Evolutionary conservation across 768 basidiomycete species (phyloP).

Genomic region (Multifurca ochricompacta): DNA sequence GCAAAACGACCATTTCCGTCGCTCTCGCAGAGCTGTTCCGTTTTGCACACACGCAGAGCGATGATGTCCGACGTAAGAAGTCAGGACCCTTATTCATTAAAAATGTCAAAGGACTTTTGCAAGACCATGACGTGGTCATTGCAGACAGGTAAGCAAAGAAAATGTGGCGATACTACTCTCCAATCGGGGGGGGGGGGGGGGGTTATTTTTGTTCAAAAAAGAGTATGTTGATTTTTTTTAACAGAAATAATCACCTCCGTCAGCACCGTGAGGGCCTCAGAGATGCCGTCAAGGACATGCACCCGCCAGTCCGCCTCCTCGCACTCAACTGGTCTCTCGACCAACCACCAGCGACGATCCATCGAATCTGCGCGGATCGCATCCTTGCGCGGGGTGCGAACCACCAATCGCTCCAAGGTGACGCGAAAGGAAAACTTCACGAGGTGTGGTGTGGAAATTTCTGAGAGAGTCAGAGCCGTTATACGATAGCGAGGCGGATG

Average conservation of each 20-base stretch:
- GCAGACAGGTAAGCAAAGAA: slow-evolving; percentile 69
- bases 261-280: slow-evolving; percentile 41
- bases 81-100: slow-evolving; percentile 59
- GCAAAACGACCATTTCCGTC: slow-evolving; percentile 81
- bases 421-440: slow-evolving; percentile 44
- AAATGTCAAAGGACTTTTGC: slow-evolving; percentile 58
- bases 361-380: slow-evolving; percentile 72
- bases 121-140: slow-evolving; percentile 67
- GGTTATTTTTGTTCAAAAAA: too few species aligned
- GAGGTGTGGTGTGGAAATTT: slow-evolving; percentile 82
- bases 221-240: too few species aligned
- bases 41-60: slow-evolving; percentile 90
- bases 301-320: slow-evolving; percentile 61
- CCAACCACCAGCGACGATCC: slow-evolving; percentile 49
- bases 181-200: too few species aligned
- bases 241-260: slow-evolving; percentile 59
- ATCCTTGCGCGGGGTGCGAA: slow-evolving; percentile 68
- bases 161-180: too few species aligned
- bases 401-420: slow-evolving; percentile 75
- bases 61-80: slow-evolving; percentile 78
- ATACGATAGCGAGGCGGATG: slow-evolving; percentile 54
- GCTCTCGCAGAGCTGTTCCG: slow-evolving; percentile 74
- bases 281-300: slow-evolving; percentile 36
- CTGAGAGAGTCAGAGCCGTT: slow-evolving; percentile 58
- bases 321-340: slow-evolving; percentile 72